phyloP scores from a whole-genome alignment of 768 basidiomycete genomes.

The Lentinula aciculospora region DNA sequence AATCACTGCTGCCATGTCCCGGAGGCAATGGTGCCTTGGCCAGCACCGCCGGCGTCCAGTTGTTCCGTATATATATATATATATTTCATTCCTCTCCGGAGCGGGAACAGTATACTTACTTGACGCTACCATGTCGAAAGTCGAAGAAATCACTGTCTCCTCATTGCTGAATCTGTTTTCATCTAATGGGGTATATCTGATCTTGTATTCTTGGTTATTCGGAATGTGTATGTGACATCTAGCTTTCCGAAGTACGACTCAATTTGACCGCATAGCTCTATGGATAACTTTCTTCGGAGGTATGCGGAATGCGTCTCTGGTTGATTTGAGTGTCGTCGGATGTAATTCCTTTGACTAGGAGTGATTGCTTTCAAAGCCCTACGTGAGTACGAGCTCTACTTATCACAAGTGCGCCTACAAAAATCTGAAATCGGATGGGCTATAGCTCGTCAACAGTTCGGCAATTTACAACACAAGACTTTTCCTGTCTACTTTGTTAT shows the following conservation, averaged over 20 bases:
- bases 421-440: neutral
- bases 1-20: no score
- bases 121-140: conserved; percentile 29
- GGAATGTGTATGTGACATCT: conserved; percentile 50
- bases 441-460: conserved; percentile 66
- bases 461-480: conserved; percentile 64
- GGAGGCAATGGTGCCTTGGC: no score
- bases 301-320: conserved; percentile 9
- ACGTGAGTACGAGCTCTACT: conserved; percentile 31
- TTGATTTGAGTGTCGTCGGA: neutral
- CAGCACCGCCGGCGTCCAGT: no score
- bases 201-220: conserved; percentile 59
- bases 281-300: conserved; percentile 73
- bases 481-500: conserved; percentile 73
- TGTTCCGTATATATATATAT: no score
- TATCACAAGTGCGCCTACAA: neutral
- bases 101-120: neutral
- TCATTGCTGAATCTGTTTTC: conserved; percentile 28
- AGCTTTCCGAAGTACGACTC: neutral
- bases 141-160: conserved; percentile 28
- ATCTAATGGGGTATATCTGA: conserved; percentile 38
- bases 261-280: conserved; percentile 16
- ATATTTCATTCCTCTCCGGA: no score
- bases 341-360: conserved; percentile 25
- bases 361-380: conserved; percentile 56